Base-by-base conservation (phyloP, 306 rosid species). In the Trifolium fragiferum region DNA sequence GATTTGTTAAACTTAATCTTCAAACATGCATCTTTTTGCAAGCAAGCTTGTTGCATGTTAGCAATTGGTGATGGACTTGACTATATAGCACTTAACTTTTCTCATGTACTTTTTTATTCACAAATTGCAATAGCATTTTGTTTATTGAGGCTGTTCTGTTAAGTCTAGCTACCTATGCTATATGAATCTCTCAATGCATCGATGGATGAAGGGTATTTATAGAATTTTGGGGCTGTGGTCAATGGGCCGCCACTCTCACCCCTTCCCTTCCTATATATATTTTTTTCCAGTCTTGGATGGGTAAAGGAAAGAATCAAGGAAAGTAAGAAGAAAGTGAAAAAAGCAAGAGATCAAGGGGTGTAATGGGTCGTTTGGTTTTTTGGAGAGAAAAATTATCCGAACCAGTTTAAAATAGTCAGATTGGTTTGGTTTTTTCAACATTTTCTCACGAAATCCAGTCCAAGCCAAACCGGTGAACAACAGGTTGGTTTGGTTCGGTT, bases 1-100 rank as follows among this genome's bases (percentile, higher is more conserved):
- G 46, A 37, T 66, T 66, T 75, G 41, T 65, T 37, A 63, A 74
- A 40, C 54, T 41, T 33, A 35, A 14, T 49, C 51, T 61, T 74
- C 41, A 74, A 60, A 46, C 32, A 18, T 62, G 7, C 40, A 49
- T 33, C 37, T 51, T 11, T 73, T 73, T 49, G 20, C 37, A 33
- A 47, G 40, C 78, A 62, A 74, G 37, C 37, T 30, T 61, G 61
- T 61, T 73, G 33, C 60, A 30, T n/a, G 33, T 60, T 37, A 30
- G 68, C 49, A 30, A 44, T 15, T 43, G 49, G 21, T 30, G 55
- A 12, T 21, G 23, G 60, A 57, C 8, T 16, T 60, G 60, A 44
- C 21, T 16, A 43, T 30, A 40, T 55, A 27, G 11, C 25, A 25
- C 44, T 27, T 21, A 9, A 58, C 59, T 16, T 59, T 27, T 73